Conservation (phyloP, 352 stramenopile species). For the Phytopythium helicoides region DNA sequence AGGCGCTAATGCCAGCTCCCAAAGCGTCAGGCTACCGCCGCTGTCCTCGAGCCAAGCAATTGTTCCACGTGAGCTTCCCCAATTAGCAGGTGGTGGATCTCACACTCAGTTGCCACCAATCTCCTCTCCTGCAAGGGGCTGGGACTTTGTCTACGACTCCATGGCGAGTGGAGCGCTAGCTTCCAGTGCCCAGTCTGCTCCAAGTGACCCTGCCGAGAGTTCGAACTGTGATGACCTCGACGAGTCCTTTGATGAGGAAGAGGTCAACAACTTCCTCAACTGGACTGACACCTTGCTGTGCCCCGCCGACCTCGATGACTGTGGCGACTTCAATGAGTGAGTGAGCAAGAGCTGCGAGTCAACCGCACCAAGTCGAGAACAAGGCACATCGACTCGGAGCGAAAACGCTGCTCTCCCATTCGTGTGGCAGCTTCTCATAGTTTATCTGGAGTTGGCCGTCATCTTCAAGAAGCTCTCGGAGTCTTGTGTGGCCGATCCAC, state of each 20-base stretch:
- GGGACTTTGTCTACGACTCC: slow-evolving; percentile 15
- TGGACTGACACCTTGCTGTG: slow-evolving; percentile 74
- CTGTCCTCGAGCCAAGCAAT: slow-evolving; percentile 5
- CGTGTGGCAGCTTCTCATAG: no score
- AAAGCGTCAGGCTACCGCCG: slow-evolving; percentile 15
- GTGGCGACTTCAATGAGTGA: slow-evolving; percentile 37
- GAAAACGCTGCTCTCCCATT: no score
- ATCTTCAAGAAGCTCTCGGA: background rate
- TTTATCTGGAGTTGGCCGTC: no score
- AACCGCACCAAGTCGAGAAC: no score
- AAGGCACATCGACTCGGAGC: no score
- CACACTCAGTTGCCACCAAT: slow-evolving; percentile 8
- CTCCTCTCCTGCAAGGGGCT: slow-evolving; percentile 5
- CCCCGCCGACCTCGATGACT: slow-evolving; percentile 35
- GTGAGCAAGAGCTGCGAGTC: no score
- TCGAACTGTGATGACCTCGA: slow-evolving; percentile 40
- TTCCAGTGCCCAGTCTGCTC: background rate
- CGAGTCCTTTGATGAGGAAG: slow-evolving; percentile 73
- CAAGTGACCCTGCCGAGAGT: background rate
- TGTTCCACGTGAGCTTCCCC: no score
- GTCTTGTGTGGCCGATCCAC: slow-evolving; percentile 19
- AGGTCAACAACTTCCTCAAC: slow-evolving; percentile 73
- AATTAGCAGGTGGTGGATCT: background rate
- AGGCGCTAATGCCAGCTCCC: no score
- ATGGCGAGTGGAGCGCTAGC: background rate